Conservation (phyloP, 2,329 filamentous ascomycete genomes). For the Byssochlamys sp. region DNA sequence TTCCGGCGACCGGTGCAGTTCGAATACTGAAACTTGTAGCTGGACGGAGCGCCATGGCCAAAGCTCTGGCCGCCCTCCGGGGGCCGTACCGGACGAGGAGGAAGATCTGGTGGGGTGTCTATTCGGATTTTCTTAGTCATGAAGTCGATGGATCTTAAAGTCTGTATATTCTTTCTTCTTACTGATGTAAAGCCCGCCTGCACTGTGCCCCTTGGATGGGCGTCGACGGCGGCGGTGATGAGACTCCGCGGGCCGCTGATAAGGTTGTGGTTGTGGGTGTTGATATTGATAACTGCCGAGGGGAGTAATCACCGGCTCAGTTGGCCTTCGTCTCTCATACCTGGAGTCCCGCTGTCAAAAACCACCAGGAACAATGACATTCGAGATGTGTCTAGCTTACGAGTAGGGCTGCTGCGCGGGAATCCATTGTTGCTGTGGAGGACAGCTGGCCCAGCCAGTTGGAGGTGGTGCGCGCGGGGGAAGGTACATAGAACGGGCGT, state of each 20-base stretch:
- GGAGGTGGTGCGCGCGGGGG: neutral
- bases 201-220: neutral
- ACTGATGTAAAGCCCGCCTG: neutral
- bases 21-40: slow-evolving; percentile 86
- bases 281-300: neutral
- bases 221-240: neutral
- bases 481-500: neutral
- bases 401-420: neutral
- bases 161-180: neutral
- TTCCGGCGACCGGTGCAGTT: slow-evolving; percentile 80
- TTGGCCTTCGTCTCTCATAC: neutral
- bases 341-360: neutral
- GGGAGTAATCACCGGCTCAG: neutral
- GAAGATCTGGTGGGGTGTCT: slow-evolving; percentile 48
- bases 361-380: neutral
- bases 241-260: neutral
- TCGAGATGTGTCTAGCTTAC: neutral
- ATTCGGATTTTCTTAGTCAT: slow-evolving; percentile 2
- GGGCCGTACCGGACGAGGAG: slow-evolving; percentile 51
- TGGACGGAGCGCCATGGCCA: slow-evolving; percentile 66
- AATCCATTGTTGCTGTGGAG: neutral
- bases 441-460: neutral
- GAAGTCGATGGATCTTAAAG: neutral
- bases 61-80: slow-evolving; percentile 59
- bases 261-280: neutral